These are phyloP conservation scores for Oryza glaberrima DNA, from an alignment of 176 grass and related monocot genomes.

Conservation along the genomic window DNA sequence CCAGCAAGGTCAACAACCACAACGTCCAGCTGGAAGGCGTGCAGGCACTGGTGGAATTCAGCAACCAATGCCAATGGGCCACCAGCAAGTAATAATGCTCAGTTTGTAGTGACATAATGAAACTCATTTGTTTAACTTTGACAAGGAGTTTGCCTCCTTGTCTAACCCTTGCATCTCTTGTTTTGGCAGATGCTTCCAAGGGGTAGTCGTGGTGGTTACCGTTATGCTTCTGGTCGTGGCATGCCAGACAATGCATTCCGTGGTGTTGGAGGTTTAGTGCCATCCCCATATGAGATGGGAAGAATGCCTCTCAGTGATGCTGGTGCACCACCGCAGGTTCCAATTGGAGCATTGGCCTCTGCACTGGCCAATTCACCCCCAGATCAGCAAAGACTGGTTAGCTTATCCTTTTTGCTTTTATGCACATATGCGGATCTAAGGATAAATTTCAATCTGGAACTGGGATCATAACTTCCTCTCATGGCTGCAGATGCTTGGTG, in stretches of 20 bases:
- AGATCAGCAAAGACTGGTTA: conserved; percentile 65
- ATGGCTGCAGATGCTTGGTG: conserved; percentile 62
- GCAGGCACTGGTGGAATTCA: conserved; percentile 55
- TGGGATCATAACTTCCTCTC: background rate
- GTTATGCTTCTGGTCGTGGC: conserved; percentile 61
- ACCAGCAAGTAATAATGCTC: conserved; percentile 52
- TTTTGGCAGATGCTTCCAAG: conserved; percentile 65
- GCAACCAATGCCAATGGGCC: conserved; percentile 60
- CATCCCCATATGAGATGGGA: conserved; percentile 68
- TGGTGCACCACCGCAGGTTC: conserved; percentile 40
- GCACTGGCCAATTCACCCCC: conserved; percentile 62
- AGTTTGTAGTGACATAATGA: background rate
- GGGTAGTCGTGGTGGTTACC: conserved; percentile 52
- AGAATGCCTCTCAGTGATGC: conserved; percentile 43
- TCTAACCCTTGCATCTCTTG: background rate
- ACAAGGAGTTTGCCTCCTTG: background rate
- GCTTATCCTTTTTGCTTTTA: background rate
- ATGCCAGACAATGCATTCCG: conserved; percentile 50
- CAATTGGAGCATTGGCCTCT: conserved; percentile 53
- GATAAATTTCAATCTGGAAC: background rate
- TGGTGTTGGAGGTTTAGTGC: conserved; percentile 57
- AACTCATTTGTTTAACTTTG: background rate
- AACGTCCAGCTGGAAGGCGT: conserved; percentile 53
- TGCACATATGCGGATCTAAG: background rate
- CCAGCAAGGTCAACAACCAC: conserved; percentile 68